Evolutionary conservation across 805 yeast genomes (phyloP).

Genomic region (Sporopachydermia quercuum): DNA sequence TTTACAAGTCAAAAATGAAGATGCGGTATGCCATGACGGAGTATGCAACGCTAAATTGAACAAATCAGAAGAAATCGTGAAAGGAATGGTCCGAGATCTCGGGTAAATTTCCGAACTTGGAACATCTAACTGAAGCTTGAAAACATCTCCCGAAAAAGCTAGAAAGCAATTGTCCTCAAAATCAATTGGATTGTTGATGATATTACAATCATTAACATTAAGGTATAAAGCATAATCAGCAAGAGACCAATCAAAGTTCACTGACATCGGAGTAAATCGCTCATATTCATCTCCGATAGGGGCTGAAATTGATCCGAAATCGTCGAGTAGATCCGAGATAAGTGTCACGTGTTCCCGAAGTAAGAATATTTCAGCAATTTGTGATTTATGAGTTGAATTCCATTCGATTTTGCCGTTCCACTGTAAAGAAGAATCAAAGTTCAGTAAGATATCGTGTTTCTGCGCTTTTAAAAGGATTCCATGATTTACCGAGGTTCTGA

Average conservation of each 20-base stretch:
- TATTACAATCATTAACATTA: slow-evolving; percentile 77
- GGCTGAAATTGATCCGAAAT: slow-evolving; percentile 49
- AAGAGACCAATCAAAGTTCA: slow-evolving; percentile 46
- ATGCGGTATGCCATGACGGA: slow-evolving; percentile 87
- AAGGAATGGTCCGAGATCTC: slow-evolving; percentile 37
- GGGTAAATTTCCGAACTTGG: slow-evolving; percentile 46
- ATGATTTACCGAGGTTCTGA: slow-evolving; percentile 80
- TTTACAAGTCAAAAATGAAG: slow-evolving; percentile 48
- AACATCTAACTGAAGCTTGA: slow-evolving; percentile 31
- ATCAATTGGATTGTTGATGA: slow-evolving; percentile 80
- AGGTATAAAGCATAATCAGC: slow-evolving; percentile 43
- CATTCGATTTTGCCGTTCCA: slow-evolving; percentile 77
- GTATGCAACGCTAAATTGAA: slow-evolving; percentile 53
- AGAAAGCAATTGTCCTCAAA: slow-evolving; percentile 65
- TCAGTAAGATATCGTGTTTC: slow-evolving; percentile 36
- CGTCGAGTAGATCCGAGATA: slow-evolving; percentile 56
- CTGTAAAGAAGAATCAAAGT: slow-evolving; percentile 52
- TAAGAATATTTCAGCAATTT: slow-evolving; percentile 42
- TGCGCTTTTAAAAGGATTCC: slow-evolving; percentile 57
- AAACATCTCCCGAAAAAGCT: slow-evolving; percentile 49
- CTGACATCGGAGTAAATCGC: slow-evolving; percentile 56
- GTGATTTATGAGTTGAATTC: slow-evolving; percentile 40
- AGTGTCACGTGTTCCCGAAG: slow-evolving; percentile 72
- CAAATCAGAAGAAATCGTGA: slow-evolving; percentile 35
- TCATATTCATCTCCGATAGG: slow-evolving; percentile 43